Evolutionary conservation across 1,284 basidiomycete species (phyloP).

Genomic region (Cryptococcus deneoformans): DNA sequence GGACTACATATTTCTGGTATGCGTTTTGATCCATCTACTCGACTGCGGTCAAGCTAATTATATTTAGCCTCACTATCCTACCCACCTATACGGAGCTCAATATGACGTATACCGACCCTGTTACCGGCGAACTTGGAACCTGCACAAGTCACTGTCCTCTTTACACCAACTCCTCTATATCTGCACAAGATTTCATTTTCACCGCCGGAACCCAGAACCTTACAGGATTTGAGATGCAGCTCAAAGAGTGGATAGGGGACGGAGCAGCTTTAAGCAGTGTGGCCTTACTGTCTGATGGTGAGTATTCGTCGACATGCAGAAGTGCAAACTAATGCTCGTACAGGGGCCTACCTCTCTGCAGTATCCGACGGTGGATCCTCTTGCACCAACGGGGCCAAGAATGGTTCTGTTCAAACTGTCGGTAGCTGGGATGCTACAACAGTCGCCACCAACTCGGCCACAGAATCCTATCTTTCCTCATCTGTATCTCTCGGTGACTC

Average conservation of each 20-base stretch:
- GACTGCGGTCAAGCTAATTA: constrained; percentile 7
- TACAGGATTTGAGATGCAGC: constrained; percentile 66
- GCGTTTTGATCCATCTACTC: constrained; percentile 23
- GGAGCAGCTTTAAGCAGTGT: constrained; percentile 82
- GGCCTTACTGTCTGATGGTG: constrained; percentile 83
- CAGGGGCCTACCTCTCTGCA: constrained; percentile 66
- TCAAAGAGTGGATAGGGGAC: constrained; percentile 71
- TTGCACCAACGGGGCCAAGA: constrained; percentile 65
- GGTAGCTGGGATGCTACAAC: constrained; percentile 67
- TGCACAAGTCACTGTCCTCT: constrained; percentile 72
- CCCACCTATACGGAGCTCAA: constrained; percentile 81
- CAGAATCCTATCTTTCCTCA: constrained; percentile 69
- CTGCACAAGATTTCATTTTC: constrained; percentile 64
- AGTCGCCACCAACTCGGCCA: constrained; percentile 66
- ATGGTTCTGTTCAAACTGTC: constrained; percentile 60
- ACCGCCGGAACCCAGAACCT: constrained; percentile 62
- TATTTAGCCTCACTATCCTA: constrained; percentile 68
- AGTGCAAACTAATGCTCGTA: neutral
- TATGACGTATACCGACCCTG: constrained; percentile 72
- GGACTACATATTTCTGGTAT: constrained; percentile 81
- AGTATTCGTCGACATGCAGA: constrained; percentile 12
- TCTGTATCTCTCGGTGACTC: constrained; percentile 60
- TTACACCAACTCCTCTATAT: constrained; percentile 65
- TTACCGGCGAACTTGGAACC: constrained; percentile 66
- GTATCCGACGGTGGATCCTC: constrained; percentile 62